phyloP scores from a whole-genome alignment of 2,329 filamentous ascomycete species.

The Metarhizium robertsii region DNA sequence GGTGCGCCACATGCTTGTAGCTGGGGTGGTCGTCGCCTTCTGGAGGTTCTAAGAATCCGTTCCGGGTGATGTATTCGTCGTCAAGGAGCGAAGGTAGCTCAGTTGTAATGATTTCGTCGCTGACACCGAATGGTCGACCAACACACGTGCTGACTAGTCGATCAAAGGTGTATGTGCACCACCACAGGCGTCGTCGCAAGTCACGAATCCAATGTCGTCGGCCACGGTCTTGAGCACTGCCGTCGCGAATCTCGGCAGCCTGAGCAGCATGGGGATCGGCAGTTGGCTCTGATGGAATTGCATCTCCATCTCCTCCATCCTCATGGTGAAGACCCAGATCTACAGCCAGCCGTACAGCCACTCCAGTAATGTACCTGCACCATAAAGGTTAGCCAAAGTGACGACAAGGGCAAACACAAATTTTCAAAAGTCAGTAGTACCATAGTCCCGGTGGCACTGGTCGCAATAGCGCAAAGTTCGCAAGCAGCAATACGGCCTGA shows the following conservation, averaged over 20 bases:
- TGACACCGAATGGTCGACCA: conserved; percentile 85
- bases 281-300: conserved; percentile 39
- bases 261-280: conserved; percentile 20
- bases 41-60: conserved; percentile 58
- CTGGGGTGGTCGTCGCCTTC: conserved; percentile 54
- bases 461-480: conserved; percentile 81
- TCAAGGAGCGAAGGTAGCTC: conserved; percentile 86
- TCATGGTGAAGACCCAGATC: conserved; percentile 91
- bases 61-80: conserved; percentile 76
- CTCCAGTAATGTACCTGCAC: conserved; percentile 76
- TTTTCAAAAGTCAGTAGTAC: conserved; percentile 29
- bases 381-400: background rate
- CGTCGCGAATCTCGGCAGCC: conserved; percentile 8
- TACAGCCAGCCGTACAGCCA: conserved; percentile 80
- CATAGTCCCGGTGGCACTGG: conserved; percentile 90
- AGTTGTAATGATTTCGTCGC: conserved; percentile 93
- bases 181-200: conserved; percentile 80
- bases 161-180: conserved; percentile 94
- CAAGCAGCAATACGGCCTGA: conserved; percentile 83
- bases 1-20: conserved; percentile 85
- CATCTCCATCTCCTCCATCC: conserved; percentile 59
- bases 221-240: conserved; percentile 42
- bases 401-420: background rate
- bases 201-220: conserved; percentile 79
- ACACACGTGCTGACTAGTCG: conserved; percentile 92